Conservation (phyloP, 2,329 filamentous ascomycete species). For the Cercospora citrullina region DNA sequence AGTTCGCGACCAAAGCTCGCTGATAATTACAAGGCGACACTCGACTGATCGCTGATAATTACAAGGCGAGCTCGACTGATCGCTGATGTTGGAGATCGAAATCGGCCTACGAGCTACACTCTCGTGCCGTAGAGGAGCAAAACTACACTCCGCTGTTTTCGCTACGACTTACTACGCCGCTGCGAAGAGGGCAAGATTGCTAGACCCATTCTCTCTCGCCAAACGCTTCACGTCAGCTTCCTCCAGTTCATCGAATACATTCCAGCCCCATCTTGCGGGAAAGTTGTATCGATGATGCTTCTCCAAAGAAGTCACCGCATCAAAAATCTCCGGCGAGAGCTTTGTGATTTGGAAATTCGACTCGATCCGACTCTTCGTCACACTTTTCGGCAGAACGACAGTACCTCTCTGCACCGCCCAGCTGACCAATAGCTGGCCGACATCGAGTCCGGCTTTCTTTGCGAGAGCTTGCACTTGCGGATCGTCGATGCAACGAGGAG, state of each 20-base stretch:
- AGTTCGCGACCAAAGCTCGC: background rate
- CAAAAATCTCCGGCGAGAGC: slow-evolving; percentile 41
- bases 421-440: slow-evolving; percentile 55
- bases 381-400: slow-evolving; percentile 57
- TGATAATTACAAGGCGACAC: background rate
- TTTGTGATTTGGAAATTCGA: slow-evolving; percentile 31
- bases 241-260: background rate
- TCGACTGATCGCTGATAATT: background rate
- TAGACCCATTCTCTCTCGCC: background rate
- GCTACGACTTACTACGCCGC: background rate
- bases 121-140: background rate
- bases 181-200: background rate
- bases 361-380: slow-evolving; percentile 53
- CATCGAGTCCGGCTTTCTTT: slow-evolving; percentile 60
- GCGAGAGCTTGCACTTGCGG: slow-evolving; percentile 64
- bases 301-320: slow-evolving; percentile 33
- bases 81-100: background rate
- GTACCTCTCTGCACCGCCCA: slow-evolving; percentile 59
- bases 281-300: background rate
- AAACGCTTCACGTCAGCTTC: background rate
- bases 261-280: background rate
- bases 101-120: background rate
- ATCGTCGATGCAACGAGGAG: slow-evolving; percentile 48
- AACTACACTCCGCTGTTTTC: background rate
- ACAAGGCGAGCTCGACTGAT: background rate